Percentiles rank a stretch among this genome's conserved stretches.
phyloP scores from a whole-genome alignment of 768 basidiomycete species.

The Tulasnella sp. region DNA sequence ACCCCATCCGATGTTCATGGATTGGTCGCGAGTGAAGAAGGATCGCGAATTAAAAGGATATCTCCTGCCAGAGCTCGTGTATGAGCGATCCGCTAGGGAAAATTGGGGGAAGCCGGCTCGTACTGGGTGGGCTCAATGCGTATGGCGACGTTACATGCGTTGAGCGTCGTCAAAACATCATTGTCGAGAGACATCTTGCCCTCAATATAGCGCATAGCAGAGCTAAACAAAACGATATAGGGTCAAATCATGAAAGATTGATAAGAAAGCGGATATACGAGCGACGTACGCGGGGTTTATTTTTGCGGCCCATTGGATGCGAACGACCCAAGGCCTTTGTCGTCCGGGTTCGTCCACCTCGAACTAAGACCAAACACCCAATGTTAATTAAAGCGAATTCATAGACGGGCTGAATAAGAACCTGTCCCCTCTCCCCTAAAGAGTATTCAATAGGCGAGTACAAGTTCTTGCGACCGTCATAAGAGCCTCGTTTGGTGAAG shows the following conservation, averaged over 20 bases:
- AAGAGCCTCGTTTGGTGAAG: conserved; percentile 66
- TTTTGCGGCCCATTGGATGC: neutral
- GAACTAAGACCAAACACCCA: neutral
- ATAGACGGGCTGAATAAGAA: neutral
- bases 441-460: conserved; percentile 57
- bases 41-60: conserved; percentile 68
- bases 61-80: conserved; percentile 26
- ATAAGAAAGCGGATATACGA: neutral
- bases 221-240: conserved; percentile 32
- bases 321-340: neutral
- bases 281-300: neutral
- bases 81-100: neutral
- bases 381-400: neutral
- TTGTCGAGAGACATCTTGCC: conserved; percentile 65
- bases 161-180: conserved; percentile 55
- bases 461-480: conserved; percentile 73
- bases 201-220: conserved; percentile 43
- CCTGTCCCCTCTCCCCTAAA: conserved; percentile 31
- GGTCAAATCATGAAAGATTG: neutral
- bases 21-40: conserved; percentile 57
- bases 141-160: conserved; percentile 56
- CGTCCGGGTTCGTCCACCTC: neutral
- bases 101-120: neutral
- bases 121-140: conserved; percentile 60
- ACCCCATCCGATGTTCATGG: conserved; percentile 43